Evolutionary conservation across 129 eudicot species (phyloP).

Genomic region (Lactuca saligna): DNA sequence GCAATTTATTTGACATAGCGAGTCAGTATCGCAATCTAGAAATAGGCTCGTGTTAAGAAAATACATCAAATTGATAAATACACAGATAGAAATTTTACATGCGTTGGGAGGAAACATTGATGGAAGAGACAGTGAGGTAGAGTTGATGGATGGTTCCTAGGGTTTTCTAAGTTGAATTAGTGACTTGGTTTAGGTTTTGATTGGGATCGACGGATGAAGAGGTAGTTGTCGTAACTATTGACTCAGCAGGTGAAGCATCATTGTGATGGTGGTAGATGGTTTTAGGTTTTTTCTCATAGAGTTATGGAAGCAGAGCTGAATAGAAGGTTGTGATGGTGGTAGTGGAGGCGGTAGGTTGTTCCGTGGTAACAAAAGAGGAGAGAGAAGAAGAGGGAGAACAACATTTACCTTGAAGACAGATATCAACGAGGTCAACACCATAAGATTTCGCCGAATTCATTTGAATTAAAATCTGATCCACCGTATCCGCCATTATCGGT

Average conservation of each 20-base stretch:
- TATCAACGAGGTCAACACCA: no score
- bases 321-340: no score
- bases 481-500: no score
- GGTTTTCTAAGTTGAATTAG: slow-evolving; percentile 62
- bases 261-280: slow-evolving; percentile 24
- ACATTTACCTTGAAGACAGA: no score
- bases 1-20: background rate
- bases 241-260: slow-evolving; percentile 51
- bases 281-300: no score
- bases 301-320: no score
- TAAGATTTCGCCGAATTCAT: no score
- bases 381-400: no score
- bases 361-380: no score
- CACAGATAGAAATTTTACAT: slow-evolving; percentile 34
- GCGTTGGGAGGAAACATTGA: slow-evolving; percentile 79
- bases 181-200: slow-evolving; percentile 65
- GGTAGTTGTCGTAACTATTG: slow-evolving; percentile 32
- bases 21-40: background rate
- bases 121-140: slow-evolving; percentile 82
- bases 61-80: background rate
- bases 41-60: background rate
- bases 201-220: slow-evolving; percentile 55
- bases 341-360: no score
- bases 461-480: no score
- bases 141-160: slow-evolving; percentile 86